Base-by-base conservation (phyloP, 805 yeast species). In the Yamadazyma scolyti region DNA sequence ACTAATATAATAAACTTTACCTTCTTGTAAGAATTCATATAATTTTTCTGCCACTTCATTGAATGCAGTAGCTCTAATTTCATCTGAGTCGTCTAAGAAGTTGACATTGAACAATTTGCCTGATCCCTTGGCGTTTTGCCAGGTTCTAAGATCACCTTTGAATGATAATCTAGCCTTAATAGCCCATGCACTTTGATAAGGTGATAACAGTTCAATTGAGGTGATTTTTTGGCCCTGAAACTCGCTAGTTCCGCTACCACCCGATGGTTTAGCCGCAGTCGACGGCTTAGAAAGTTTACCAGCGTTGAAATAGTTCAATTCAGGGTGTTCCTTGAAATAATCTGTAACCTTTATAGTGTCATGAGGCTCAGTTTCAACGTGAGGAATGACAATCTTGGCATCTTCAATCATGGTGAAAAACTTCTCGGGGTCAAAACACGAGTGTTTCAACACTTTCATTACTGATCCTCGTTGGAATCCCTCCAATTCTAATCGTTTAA, bases 31-130 rank as follows among this genome's bases (percentile, higher is more conserved):
- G 18, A 78, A 48, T 45, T 82, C 84, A 62, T 75, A 80, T 52
- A 75, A 82, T 52, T 76, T 78, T 37, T 84, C 95, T 9, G 90
- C 96, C 47, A 75, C 73, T 22, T 86, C 90, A 55, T 84, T 85
- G 60, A 93, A 93, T 2, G 93, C 96, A 2, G 97, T 88, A 8
- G 96, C 97, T 50, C 93, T 75, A 46, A 93, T 93, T 64, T 93
- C 97, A 48, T 93, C 96, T 5, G 96, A 83, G 54, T 93, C 95
- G 54, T 93, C 98, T 35, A 90, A 62, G 36, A 93, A 77, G 46
- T 87, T 86, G 18, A 87, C 85, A 47, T 82, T 83, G 66, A 93
- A 88, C 37, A 93, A 71, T 56, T 85, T 84, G 33, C 98, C 98
- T 41, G 81, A 86, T 36, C 96, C 96, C 47, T 79, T 74, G 40